Evolutionary conservation across 225 moss, liverwort and hornwort genomes (phyloP), one percentile per base, ranked within the genome.

Genomic region (Bryoerythrophyllum caledonicum): DNA sequence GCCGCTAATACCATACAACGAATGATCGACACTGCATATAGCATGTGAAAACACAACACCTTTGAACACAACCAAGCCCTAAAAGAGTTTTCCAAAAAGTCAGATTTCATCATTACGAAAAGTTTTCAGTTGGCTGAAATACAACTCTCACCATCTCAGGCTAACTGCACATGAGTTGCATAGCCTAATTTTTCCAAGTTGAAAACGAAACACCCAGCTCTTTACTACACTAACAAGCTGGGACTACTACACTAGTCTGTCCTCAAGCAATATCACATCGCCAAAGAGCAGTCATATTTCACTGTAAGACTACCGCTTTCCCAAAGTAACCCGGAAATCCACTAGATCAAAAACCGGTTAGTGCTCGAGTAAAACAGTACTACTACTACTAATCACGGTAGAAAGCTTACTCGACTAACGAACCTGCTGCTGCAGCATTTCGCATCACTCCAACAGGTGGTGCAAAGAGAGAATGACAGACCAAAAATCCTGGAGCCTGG

Each of bases 281-380:
- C 78, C 78, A 60, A 77, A 64, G 35, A 58, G 81, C 78, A 81
- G 5, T 34, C 5, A 61, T 78, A 74, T 55, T 77, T 80, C 80
- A 65, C 67, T 73, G 53, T 26, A 76, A 79, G 48, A 77, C 70
- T 70, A 62, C 80, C 66, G 78, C 76, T 73, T 84, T 60, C 49
- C 65, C 44, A 53, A 65, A 81, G 72, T 65, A 70, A 65, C 77
- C 80, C 77, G 54, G 43, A 83, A 76, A 68, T 73, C 64, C 80
- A 84, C 70, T 63, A 67, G 81, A 81, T 80, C 81, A 81, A 85
- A 78, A 85, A 63, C 74, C 75, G 72, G 81, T 81, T 78, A 78
- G 81, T 72, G 74, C 80, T 81, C 74, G 74, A 70, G 74, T 78
- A 74, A 74, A 70, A 70, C 68, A 34, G 67, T 48, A 73, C 70